phyloP scores from a whole-genome alignment of 2,329 filamentous ascomycete genomes.

The Fusarium succisae region DNA sequence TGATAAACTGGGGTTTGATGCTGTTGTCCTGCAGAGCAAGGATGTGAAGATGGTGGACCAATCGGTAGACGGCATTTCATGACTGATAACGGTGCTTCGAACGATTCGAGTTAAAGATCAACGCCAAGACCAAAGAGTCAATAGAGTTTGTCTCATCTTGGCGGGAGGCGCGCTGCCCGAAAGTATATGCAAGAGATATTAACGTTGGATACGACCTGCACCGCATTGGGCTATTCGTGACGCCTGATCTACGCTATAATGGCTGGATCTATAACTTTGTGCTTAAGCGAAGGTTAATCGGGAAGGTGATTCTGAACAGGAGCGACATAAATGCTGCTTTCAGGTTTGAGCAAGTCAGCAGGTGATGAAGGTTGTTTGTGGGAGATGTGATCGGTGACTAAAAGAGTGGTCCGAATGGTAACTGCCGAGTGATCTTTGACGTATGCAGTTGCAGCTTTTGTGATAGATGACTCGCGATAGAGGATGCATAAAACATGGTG shows the following conservation, averaged over 20 bases:
- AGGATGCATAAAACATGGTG: background rate
- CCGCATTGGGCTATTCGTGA: background rate
- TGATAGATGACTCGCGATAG: background rate
- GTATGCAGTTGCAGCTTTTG: background rate
- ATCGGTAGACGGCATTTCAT: background rate
- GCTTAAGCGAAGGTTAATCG: conserved; percentile 1
- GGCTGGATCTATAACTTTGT: background rate
- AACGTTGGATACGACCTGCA: background rate
- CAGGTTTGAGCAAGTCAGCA: background rate
- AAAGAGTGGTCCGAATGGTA: background rate
- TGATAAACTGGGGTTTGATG: background rate
- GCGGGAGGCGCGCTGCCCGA: background rate
- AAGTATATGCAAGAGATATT: background rate
- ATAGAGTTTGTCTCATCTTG: background rate
- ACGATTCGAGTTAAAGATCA: background rate
- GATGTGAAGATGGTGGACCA: background rate
- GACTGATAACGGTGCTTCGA: background rate
- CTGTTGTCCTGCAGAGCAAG: background rate
- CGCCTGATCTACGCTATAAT: background rate
- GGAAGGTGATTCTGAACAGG: background rate
- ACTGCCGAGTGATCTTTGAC: background rate
- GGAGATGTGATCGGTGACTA: background rate
- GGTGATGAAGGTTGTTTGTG: background rate
- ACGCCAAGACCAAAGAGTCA: background rate
- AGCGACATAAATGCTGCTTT: background rate